Evolutionary conservation across 192 early-diverging fungal genomes (phyloP), one percentile per base, ranked within the genome.

Genomic region (Dissophora ornata): DNA sequence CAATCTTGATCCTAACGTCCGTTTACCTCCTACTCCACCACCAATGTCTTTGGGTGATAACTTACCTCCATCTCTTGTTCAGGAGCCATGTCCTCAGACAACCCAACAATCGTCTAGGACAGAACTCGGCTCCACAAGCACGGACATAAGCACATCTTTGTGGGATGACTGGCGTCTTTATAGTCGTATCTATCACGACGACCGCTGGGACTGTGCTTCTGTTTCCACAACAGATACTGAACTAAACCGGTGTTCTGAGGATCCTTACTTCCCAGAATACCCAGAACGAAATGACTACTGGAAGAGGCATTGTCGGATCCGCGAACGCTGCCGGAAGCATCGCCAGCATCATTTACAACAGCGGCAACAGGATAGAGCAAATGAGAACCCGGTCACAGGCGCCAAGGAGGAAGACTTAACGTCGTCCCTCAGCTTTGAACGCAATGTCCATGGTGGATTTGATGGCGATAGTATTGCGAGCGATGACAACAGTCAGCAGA

Each of bases 251-350:
- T 49, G 54, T 24, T 32, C 56, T 1, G 56, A 61, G 10, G 71
- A 75, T 24, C 57, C 63, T 16, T 18, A 54, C 40, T 75, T 67
- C 30, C 71, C 71, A 12, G 71, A 36, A 0, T 75, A 67, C 21
- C 71, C 71, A 10, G 71, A 75, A 15, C 71, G 71, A n/a, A 75
- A 75, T n/a, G 71, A 34, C 42, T 75, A 55, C 19, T 67, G 71
- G 71, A 55, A 75, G 24, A 29, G 57, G 34, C 71, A 75, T 28
- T 75, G 71, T 48, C 55, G 62, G 6, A 75, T 75, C 19, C 61
- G 71, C 4, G 63, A 75, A 25, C 62, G 71, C 25, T 57, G 71
- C 25, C 44, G 40, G 50, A 58, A 51, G 24, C 45, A 75, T 24
- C 51, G 57, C 1, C 56, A 42, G 10, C 62, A 73, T 0, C 54